phyloP scores from a whole-genome alignment of 2,329 filamentous ascomycete genomes.

The Nectriaceae sp. region DNA sequence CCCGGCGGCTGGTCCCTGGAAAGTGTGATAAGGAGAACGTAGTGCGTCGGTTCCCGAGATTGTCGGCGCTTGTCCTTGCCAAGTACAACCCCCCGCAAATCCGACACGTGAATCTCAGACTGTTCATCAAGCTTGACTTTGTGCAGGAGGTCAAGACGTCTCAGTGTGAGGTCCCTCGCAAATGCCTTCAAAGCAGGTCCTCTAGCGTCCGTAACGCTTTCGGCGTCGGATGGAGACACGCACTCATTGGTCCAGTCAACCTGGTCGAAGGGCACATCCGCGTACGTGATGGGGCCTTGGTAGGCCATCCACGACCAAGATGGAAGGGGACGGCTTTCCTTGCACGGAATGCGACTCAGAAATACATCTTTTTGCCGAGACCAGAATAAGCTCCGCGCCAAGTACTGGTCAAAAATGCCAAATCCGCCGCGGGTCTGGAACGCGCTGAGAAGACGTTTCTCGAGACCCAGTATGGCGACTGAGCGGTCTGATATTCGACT shows the following conservation, averaged over 20 bases:
- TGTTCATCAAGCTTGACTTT: too few species aligned
- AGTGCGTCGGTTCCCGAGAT: too few species aligned
- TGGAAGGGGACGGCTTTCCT: not conserved
- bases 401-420: slow-evolving; percentile 32
- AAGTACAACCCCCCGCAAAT: too few species aligned
- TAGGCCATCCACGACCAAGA: slow-evolving; percentile 7
- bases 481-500: too few species aligned
- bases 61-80: too few species aligned
- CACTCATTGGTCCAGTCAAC: slow-evolving; percentile 8
- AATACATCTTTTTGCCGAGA: not conserved
- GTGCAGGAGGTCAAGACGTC: too few species aligned
- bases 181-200: too few species aligned
- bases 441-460: slow-evolving; percentile 26
- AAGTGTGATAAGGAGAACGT: too few species aligned
- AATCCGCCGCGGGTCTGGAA: slow-evolving; percentile 28
- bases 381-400: slow-evolving; percentile 6
- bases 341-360: not conserved
- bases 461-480: slow-evolving; percentile 33
- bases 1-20: too few species aligned
- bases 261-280: not conserved
- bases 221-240: not conserved
- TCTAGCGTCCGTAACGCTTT: too few species aligned
- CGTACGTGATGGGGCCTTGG: not conserved
- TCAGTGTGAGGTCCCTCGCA: too few species aligned
- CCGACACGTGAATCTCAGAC: too few species aligned